Base-by-base conservation (phyloP, 106 monocot species). In the Dendrobium officinale region DNA sequence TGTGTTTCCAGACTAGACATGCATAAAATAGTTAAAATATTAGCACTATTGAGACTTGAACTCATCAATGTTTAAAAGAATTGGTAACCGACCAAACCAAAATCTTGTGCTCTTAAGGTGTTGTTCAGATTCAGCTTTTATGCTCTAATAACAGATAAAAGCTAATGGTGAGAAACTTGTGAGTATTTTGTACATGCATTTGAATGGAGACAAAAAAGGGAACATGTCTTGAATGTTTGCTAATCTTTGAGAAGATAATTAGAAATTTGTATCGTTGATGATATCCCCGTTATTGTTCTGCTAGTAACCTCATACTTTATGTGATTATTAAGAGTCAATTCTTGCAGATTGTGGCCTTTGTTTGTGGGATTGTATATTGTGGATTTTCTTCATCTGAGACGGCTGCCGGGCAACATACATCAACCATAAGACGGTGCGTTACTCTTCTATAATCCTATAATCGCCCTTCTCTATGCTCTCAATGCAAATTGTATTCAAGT, bases 341-440 rank as follows among this genome's bases (percentile, higher is more conserved):
- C 20, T 83, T 85, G 83, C 92, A 95, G 95, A 78, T 89, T 70
- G 84, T 92, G 86, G 90, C 90, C 48, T 86, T 92, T 67, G 43
- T 87, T 79, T 95, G 84, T 87, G 95, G 95, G 73, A 47, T 86
- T 76, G 7, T 88, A 10, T 90, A 84, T 27, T 86, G 75, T 83
- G 84, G 77, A 31, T 75, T 90, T 74, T 86, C 86, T 77, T 72
- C 86, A 68, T 37, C 80, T 43, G 86, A 75, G 77, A 19, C 80
- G 78, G 67, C 77, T 58, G 44, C 77, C 3, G 78, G 73, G 2
- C 19, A 43, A 10, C 67, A 78, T 74, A 67, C n/a, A 54, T 82
- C 84, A 73, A 87, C 78, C 11, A 42, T 84, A 0, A 77, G 87
- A 67, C 90, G 88, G 91, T 91, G 70, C 55, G 78, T 31, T 79